phyloP scores from a whole-genome alignment of 2,329 filamentous ascomycete species.

The Neoscytalidium dimidiatum region DNA sequence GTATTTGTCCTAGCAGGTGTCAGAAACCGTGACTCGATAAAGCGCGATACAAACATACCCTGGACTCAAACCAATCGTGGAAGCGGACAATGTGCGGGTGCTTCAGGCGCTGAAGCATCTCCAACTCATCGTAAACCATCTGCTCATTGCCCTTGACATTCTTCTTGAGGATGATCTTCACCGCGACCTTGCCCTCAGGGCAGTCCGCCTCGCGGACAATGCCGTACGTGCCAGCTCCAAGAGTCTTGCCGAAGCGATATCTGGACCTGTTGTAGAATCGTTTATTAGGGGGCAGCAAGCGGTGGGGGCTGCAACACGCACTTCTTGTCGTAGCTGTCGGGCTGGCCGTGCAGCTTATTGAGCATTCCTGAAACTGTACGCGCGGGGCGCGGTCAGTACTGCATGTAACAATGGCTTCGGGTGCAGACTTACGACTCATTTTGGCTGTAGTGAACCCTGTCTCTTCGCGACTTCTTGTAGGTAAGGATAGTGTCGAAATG shows the following conservation, averaged over 20 bases:
- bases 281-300: conserved; percentile 22
- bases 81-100: conserved; percentile 97
- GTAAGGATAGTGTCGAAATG: conserved; percentile 27
- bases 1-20: conserved; percentile 80
- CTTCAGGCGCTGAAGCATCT: conserved; percentile 86
- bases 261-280: conserved; percentile 60
- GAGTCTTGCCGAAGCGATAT: conserved; percentile 89
- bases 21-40: background rate
- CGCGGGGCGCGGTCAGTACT: conserved; percentile 23
- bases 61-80: conserved; percentile 98
- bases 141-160: conserved; percentile 97
- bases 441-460: conserved; percentile 23
- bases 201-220: conserved; percentile 95
- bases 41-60: conserved; percentile 58
- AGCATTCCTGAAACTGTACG: conserved; percentile 81
- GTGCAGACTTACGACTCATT: conserved; percentile 36
- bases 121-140: conserved; percentile 97
- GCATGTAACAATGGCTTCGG: background rate
- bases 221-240: conserved; percentile 96
- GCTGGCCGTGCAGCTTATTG: conserved; percentile 94
- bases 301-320: conserved; percentile 44
- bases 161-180: conserved; percentile 99
- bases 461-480: background rate
- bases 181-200: conserved; percentile 80
- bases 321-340: conserved; percentile 99